Evolutionary conservation across 768 basidiomycete species (phyloP), one percentile per base, ranked within the genome.

Genomic region (Cystobasidium tubakii): DNA sequence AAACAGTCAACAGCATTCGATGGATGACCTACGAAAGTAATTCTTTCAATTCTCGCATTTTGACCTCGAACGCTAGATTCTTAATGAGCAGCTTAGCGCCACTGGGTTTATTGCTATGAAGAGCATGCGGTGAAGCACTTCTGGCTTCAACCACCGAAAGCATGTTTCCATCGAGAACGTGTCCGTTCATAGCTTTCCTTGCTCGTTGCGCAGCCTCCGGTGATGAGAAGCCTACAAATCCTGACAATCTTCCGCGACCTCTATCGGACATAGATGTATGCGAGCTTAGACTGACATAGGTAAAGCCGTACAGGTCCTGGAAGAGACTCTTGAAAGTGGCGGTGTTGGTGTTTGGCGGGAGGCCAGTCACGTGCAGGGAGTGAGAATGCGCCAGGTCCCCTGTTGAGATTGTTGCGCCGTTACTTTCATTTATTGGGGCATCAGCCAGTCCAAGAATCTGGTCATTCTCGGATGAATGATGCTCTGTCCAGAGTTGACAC

Each of bases 61-160:
- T 89, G 55, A 89, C 91, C 81, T 99, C 96, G 83, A 99, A 99
- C 46, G 96, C 93, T 67, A 97, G 86, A 78, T 99, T 99, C 87
- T 97, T 98, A 77, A 98, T 92, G 64, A 98, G 87, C 85, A 98
- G 88, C 87, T 97, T 98, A 76, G 92, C 90, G 75, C 90, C 89
- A 73, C 85, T 85, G 34, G 83, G 81, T 10, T 81, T 80, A n/a
- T 80, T 83, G 10, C 86, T 87, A 42, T 87, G 89, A 46, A 87
- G 87, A 34, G 57, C 33, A 31, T 74, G 42, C 2, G 17, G 29
- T 33, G 23, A 19, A 10, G 80, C 81, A 6, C 93, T 85, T 23
- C 90, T 90, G 1, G 95, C 91, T 73, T 93, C 94, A 80, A 88
- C 89, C 70, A 93, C 89, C 76, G 87, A 86, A 54, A 97, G 81